These are phyloP conservation scores for Xerophyta viscosa DNA, from an alignment of 106 monocot species.

Conservation along the genomic window DNA sequence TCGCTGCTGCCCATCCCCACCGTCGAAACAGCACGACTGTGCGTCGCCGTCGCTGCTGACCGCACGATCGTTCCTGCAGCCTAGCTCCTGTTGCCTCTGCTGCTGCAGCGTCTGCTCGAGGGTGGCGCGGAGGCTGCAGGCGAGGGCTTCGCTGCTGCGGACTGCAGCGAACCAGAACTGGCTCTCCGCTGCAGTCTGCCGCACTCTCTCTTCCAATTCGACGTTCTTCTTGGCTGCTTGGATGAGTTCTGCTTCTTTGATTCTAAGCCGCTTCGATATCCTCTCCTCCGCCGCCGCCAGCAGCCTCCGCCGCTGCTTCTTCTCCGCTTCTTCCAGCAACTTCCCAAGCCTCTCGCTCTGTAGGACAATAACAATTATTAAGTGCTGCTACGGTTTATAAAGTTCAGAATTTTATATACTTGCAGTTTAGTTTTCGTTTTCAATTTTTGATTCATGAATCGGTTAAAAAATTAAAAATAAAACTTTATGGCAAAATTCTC, in stretches of 20 bases:
- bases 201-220: constrained; percentile 54
- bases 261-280: constrained; percentile 15
- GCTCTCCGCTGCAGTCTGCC: constrained; percentile 36
- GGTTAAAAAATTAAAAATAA: too few species aligned
- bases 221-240: constrained; percentile 18
- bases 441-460: too few species aligned
- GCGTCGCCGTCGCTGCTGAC: constrained; percentile 39
- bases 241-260: constrained; percentile 45
- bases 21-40: constrained; percentile 37
- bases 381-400: too few species aligned
- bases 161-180: constrained; percentile 65
- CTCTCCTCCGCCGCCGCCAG: constrained; percentile 16
- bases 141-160: constrained; percentile 55
- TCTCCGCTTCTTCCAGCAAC: constrained; percentile 19
- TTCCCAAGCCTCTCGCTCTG: constrained; percentile 43
- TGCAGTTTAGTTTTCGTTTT: too few species aligned
- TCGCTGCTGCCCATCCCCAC: background rate
- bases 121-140: constrained; percentile 26
- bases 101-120: constrained; percentile 38
- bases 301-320: constrained; percentile 28
- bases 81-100: background rate
- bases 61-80: constrained; percentile 18
- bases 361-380: background rate
- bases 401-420: too few species aligned
- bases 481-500: too few species aligned